phyloP scores from a whole-genome alignment of 192 early-diverging fungal genomes.

The Coemansia nantahalensis region DNA sequence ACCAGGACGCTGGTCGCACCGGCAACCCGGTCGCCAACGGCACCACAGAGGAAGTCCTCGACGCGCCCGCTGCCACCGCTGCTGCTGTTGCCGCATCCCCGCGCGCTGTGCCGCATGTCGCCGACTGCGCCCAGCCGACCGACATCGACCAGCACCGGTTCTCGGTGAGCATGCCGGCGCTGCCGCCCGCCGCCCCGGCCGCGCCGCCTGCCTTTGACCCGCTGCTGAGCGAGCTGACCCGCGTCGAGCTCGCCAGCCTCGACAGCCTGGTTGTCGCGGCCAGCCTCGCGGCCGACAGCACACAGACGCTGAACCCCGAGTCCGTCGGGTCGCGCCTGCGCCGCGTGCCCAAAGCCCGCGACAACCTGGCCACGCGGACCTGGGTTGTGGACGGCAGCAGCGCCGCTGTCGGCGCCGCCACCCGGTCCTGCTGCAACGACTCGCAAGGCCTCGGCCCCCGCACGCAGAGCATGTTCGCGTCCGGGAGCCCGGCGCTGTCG shows the following conservation, averaged over 20 bases:
- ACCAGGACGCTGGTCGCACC: no score
- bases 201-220: constrained; percentile 1
- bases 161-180: constrained; percentile 38
- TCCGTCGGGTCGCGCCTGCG: constrained; percentile 41
- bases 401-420: neutral
- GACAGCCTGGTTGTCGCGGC: constrained; percentile 44
- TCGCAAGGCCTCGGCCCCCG: neutral
- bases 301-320: constrained; percentile 38
- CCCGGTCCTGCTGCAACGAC: no score
- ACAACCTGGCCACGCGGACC: constrained; percentile 10
- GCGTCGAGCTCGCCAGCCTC: constrained; percentile 26
- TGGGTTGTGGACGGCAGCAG: neutral
- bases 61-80: constrained; percentile 21
- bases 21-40: constrained; percentile 1
- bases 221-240: constrained; percentile 38
- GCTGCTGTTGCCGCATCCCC: neutral
- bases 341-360: constrained; percentile 37
- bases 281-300: constrained; percentile 32
- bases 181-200: neutral
- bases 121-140: no score
- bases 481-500: neutral
- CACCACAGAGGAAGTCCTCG: constrained; percentile 36
- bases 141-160: constrained; percentile 1
- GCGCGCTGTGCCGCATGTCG: no score
- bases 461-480: neutral